Percentiles rank a stretch among this genome's conserved stretches.
phyloP scores from a whole-genome alignment of 2,329 filamentous ascomycete genomes.

The Cordyceps militaris region DNA sequence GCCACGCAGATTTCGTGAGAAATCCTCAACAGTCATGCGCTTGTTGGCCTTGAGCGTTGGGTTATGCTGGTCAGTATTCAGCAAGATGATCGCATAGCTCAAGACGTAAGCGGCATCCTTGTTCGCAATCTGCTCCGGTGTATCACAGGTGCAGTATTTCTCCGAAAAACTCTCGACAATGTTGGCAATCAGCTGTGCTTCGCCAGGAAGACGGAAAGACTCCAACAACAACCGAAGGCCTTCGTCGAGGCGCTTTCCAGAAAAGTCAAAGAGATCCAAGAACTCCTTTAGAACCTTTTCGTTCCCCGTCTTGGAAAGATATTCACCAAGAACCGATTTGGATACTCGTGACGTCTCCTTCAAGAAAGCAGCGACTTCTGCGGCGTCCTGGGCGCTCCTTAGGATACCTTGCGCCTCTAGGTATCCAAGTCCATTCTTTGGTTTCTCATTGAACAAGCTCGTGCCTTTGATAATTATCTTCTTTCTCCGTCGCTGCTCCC shows the following conservation, averaged over 20 bases:
- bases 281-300: slow-evolving; percentile 80
- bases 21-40: slow-evolving; percentile 79
- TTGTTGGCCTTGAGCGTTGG: slow-evolving; percentile 73
- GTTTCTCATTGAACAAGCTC: slow-evolving; percentile 89
- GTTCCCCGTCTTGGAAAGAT: slow-evolving; percentile 83
- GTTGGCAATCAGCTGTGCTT: slow-evolving; percentile 85
- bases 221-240: slow-evolving; percentile 81
- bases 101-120: slow-evolving; percentile 85
- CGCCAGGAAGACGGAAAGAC: slow-evolving; percentile 87
- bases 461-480: slow-evolving; percentile 83
- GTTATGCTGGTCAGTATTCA: slow-evolving; percentile 96
- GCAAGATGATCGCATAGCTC: slow-evolving; percentile 93
- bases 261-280: slow-evolving; percentile 81
- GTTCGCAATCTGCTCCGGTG: slow-evolving; percentile 69
- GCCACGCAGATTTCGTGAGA: slow-evolving; percentile 81
- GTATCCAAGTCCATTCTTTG: slow-evolving; percentile 81
- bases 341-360: slow-evolving; percentile 82
- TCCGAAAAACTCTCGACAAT: slow-evolving; percentile 84
- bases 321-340: slow-evolving; percentile 87
- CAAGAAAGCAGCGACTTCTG: slow-evolving; percentile 77
- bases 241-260: slow-evolving; percentile 80
- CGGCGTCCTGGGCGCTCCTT: slow-evolving; percentile 62
- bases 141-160: slow-evolving; percentile 66
- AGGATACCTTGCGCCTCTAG: slow-evolving; percentile 83
- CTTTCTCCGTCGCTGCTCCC: slow-evolving; percentile 70